phyloP scores from a whole-genome alignment of 1,284 basidiomycete genomes.

The Heterobasidion annosum region DNA sequence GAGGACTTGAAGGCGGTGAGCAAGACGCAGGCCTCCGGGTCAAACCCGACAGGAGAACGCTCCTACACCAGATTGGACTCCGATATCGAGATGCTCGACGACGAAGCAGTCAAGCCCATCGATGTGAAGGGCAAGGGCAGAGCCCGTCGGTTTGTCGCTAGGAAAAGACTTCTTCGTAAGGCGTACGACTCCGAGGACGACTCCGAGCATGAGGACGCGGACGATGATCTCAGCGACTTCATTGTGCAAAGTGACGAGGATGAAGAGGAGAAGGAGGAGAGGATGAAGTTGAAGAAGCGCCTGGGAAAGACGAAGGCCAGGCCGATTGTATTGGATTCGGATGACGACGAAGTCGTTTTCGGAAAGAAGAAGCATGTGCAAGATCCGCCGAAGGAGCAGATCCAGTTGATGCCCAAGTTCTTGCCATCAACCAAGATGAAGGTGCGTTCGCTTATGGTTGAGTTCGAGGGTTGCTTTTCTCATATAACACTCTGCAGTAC shows the following conservation, averaged over 20 bases:
- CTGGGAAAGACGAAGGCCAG: slow-evolving; percentile 17
- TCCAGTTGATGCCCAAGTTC: slow-evolving; percentile 38
- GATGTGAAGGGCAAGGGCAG: slow-evolving; percentile 18
- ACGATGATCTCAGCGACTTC: slow-evolving; percentile 40
- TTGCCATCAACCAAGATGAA: slow-evolving; percentile 60
- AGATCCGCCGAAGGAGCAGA: slow-evolving; percentile 18
- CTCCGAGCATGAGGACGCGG: slow-evolving; percentile 19
- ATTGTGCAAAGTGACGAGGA: slow-evolving; percentile 40
- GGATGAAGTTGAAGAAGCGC: slow-evolving; percentile 26
- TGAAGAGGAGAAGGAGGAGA: slow-evolving; percentile 29
- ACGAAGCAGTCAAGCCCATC: slow-evolving; percentile 14
- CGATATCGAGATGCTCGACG: slow-evolving; percentile 13
- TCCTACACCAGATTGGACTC: background rate
- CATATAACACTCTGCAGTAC: slow-evolving; percentile 20
- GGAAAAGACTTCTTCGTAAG: slow-evolving; percentile 10
- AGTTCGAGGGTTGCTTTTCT: background rate
- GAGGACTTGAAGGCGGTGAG: slow-evolving; percentile 23
- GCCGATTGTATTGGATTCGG: slow-evolving; percentile 32
- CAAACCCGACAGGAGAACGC: background rate
- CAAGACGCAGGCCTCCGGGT: background rate
- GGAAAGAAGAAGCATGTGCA: slow-evolving; percentile 21
- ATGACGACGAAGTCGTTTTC: slow-evolving; percentile 37
- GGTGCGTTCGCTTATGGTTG: slow-evolving; percentile 21
- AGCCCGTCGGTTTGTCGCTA: slow-evolving; percentile 8
- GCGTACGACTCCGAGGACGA: slow-evolving; percentile 19